phyloP scores from a whole-genome alignment of 805 yeast species.

The Saccharomycopsis sp. region DNA sequence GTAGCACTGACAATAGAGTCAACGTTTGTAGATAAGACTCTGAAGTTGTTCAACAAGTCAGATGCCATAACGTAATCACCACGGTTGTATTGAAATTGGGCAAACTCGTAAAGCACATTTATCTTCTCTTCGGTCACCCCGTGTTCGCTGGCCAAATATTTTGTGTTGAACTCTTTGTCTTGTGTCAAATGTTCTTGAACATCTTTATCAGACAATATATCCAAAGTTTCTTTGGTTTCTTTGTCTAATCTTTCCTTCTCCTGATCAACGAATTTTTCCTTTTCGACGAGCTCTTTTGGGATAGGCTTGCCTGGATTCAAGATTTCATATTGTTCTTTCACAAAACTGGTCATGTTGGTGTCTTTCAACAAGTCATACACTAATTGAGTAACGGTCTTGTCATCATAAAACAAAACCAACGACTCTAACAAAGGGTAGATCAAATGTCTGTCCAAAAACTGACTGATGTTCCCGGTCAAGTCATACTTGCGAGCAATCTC shows the following conservation, averaged over 20 bases:
- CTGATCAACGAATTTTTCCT: slow-evolving; percentile 33
- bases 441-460: slow-evolving; percentile 55
- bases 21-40: slow-evolving; percentile 43
- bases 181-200: slow-evolving; percentile 45
- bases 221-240: slow-evolving; percentile 38
- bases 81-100: slow-evolving; percentile 53
- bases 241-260: slow-evolving; percentile 32
- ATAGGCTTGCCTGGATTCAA: slow-evolving; percentile 33
- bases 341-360: slow-evolving; percentile 46
- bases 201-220: slow-evolving; percentile 38
- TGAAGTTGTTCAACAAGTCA: slow-evolving; percentile 48
- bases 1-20: slow-evolving; percentile 46
- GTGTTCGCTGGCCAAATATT: slow-evolving; percentile 36
- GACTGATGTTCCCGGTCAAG: slow-evolving; percentile 43
- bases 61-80: slow-evolving; percentile 55
- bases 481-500: slow-evolving; percentile 42
- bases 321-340: slow-evolving; percentile 35
- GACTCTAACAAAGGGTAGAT: slow-evolving; percentile 44
- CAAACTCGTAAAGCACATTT: slow-evolving; percentile 45
- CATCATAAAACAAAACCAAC: slow-evolving; percentile 37
- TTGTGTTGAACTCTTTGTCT: slow-evolving; percentile 46
- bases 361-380: slow-evolving; percentile 48
- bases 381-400: slow-evolving; percentile 35
- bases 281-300: slow-evolving; percentile 35
- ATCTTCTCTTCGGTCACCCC: slow-evolving; percentile 41